These are phyloP conservation scores for Musa itinerans DNA, from an alignment of 176 grass and related monocot species.

Conservation along the genomic window DNA sequence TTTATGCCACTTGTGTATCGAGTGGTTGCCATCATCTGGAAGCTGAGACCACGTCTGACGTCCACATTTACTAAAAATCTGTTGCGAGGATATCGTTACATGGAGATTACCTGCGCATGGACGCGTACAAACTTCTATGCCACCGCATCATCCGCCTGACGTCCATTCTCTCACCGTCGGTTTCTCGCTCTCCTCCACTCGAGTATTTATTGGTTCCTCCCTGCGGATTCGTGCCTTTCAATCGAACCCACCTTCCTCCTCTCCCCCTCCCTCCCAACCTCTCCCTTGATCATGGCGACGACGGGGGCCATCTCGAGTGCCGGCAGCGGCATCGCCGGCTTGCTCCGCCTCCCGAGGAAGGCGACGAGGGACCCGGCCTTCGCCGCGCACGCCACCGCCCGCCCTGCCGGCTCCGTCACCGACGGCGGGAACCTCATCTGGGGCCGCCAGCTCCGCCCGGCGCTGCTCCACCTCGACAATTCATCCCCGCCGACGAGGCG, in stretches of 20 bases:
- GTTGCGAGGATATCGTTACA: too few relatives aligned
- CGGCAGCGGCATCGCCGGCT: constrained; percentile 11
- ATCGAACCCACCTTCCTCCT: background rate
- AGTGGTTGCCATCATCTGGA: too few relatives aligned
- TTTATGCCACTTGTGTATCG: too few relatives aligned
- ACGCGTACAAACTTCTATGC: too few relatives aligned
- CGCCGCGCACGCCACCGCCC: background rate
- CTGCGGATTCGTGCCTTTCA: background rate
- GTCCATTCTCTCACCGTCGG: too few relatives aligned
- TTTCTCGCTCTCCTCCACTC: background rate
- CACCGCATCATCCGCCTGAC: too few relatives aligned
- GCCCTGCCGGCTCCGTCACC: constrained; percentile 16
- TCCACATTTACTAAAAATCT: too few relatives aligned
- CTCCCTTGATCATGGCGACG: constrained; percentile 46
- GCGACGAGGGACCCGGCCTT: constrained; percentile 1
- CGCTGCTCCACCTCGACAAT: constrained; percentile 32
- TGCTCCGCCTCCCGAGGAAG: constrained; percentile 40
- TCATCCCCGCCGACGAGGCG: background rate
- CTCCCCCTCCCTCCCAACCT: too few relatives aligned
- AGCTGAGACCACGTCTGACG: too few relatives aligned
- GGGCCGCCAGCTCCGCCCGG: constrained; percentile 70
- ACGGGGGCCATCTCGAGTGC: constrained; percentile 38
- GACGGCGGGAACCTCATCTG: constrained; percentile 63
- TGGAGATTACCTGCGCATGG: too few relatives aligned
- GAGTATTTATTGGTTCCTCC: background rate